Base-by-base conservation (phyloP, 192 early-diverging fungal species). In the Coemansia biformis region DNA sequence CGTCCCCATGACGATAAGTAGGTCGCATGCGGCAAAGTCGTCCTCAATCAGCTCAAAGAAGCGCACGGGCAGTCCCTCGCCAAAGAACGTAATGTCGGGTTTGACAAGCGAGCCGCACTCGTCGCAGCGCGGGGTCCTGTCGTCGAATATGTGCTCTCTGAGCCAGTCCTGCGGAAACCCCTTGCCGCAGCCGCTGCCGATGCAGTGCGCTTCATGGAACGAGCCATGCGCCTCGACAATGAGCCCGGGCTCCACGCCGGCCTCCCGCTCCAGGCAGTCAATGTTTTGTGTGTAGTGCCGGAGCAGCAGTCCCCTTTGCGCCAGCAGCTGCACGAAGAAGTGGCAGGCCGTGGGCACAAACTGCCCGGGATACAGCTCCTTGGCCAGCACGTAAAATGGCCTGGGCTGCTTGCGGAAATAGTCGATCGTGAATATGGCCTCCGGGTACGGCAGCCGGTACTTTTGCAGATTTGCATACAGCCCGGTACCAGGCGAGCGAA, bases 251-350 rank as follows among this genome's bases (percentile, higher is more conserved):
- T 69, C 65, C 7, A 97, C 54, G 8, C 92, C 92, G 8, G 93
- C 85, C 1, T 86, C 51, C 9, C 89, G 82, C 68, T 99, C 96
- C 13, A 99, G 66, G 9, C 85, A 91, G 73, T 99, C 96, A 48
- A 99, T 95, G 58, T 99, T 99, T 63, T 98, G 96, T 17, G 93
- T 97, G 63, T 89, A 96, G 45, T 87, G 85, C 22, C 92, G 71
- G 21, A 85, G 71, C 12, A 98, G 77, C 21, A 89, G 14, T 0
- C 81, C 75, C 46, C 86, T 83, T 23, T 88, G 61, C 14, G 75
- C 79, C 23, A 98, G 57, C 30, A 93, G 75, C 10, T 75, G 76
- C 30, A 98, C 77, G 51, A 98, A 92, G 48, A 92, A 90, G 52
- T 98, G 95, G 7, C 82, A 82, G 40, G 79, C 62, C 0, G 95